Conservation (phyloP, 768 basidiomycete genomes). For the Rhodosporidiobolus odoratus region DNA sequence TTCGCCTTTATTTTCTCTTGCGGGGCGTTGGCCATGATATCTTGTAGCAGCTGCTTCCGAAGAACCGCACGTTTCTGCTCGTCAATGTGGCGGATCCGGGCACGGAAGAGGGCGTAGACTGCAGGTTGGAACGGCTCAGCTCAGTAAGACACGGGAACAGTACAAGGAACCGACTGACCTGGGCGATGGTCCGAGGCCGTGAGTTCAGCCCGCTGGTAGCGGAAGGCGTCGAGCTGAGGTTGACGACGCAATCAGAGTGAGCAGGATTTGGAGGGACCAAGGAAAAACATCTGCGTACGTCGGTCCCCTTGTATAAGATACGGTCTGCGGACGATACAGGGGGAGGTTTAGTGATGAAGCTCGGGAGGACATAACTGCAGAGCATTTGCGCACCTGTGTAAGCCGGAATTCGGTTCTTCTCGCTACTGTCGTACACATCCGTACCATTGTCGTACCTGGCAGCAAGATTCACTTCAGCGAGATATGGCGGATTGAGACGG, state of each 20-base stretch:
- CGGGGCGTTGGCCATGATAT: constrained; percentile 8
- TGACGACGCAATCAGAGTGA: not conserved
- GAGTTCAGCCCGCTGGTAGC: constrained; percentile 79
- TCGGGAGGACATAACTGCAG: not conserved
- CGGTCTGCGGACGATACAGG: constrained; percentile 61
- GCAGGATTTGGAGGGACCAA: not conserved
- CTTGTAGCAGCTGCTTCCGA: constrained; percentile 23
- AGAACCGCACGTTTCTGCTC: constrained; percentile 52
- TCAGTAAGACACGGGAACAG: not conserved
- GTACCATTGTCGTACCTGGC: constrained; percentile 50
- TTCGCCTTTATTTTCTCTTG: constrained; percentile 24
- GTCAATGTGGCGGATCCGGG: constrained; percentile 73
- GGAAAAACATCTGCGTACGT: constrained; percentile 43
- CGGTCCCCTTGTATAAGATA: constrained; percentile 72
- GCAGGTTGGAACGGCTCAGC: not conserved
- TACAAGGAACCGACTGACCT: constrained; percentile 51
- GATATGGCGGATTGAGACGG: no score
- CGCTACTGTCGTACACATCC: constrained; percentile 86
- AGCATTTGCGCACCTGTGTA: constrained; percentile 81
- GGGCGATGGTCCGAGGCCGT: constrained; percentile 93
- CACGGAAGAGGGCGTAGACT: constrained; percentile 82
- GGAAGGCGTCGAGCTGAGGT: constrained; percentile 58
- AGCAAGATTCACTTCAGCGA: not conserved
- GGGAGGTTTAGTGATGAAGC: constrained; percentile 22
- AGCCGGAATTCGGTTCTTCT: constrained; percentile 91